Conservation (phyloP, 2,329 filamentous ascomycete genomes). For the Cordyceps fumosorosea region DNA sequence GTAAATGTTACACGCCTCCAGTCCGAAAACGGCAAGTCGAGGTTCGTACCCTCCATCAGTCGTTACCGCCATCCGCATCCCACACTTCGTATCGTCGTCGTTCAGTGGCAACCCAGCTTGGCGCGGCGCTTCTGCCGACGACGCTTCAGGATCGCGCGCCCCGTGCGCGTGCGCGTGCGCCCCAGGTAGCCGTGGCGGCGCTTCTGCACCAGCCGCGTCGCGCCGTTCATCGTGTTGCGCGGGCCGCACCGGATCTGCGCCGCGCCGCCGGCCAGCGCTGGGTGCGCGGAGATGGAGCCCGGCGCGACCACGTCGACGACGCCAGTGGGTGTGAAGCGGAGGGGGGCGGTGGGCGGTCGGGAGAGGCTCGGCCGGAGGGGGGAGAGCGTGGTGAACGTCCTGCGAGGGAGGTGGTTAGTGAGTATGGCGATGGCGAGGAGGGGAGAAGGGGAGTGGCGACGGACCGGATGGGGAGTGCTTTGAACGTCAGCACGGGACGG, state of each 20-base stretch:
- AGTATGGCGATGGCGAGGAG: background rate
- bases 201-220: slow-evolving; percentile 52
- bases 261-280: slow-evolving; percentile 37
- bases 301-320: slow-evolving; percentile 39
- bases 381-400: slow-evolving; percentile 43
- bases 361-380: slow-evolving; percentile 41
- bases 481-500: slow-evolving; percentile 3
- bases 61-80: background rate
- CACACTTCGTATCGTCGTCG: background rate
- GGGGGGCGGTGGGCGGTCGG: slow-evolving; percentile 22
- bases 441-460: background rate
- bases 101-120: slow-evolving; percentile 28
- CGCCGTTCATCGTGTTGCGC: slow-evolving; percentile 49
- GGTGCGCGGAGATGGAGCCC: slow-evolving; percentile 43
- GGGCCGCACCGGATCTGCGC: slow-evolving; percentile 52
- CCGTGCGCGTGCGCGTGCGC: slow-evolving; percentile 42
- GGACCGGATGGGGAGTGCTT: slow-evolving; percentile 6
- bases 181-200: slow-evolving; percentile 51
- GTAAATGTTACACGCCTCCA: background rate
- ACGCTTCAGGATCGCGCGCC: slow-evolving; percentile 45
- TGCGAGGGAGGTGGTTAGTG: slow-evolving; percentile 17
- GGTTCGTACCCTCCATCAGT: fast-evolving
- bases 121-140: slow-evolving; percentile 47
- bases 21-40: too few relatives aligned
- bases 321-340: slow-evolving; percentile 25